Conservation (phyloP, 106 monocot genomes). For the Platanthera zijinensis region DNA sequence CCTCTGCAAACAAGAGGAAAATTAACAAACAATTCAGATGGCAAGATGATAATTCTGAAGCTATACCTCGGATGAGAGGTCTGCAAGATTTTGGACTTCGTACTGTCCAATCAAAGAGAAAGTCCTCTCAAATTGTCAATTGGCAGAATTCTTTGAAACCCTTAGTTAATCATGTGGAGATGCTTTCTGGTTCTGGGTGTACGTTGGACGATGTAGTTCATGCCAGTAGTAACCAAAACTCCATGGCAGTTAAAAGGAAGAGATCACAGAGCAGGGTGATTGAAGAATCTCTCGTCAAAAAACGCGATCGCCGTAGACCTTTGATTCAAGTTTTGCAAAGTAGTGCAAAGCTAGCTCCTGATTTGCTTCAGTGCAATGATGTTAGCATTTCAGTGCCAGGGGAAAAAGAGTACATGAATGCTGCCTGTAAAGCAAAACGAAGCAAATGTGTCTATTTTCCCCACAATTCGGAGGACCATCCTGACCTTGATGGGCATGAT, state of each 20-base stretch:
- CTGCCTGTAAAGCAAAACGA: slow-evolving; percentile 22
- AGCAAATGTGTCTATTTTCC: slow-evolving; percentile 25
- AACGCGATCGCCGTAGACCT: slow-evolving; percentile 57
- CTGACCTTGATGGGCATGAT: slow-evolving; percentile 31
- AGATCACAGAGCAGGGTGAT: slow-evolving; percentile 27
- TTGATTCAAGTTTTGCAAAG: slow-evolving; percentile 70
- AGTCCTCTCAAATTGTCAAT: slow-evolving; percentile 19
- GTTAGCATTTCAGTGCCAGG: slow-evolving; percentile 6
- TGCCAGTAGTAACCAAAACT: slow-evolving; percentile 25
- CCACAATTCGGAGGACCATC: slow-evolving; percentile 32
- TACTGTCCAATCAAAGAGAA: slow-evolving; percentile 49
- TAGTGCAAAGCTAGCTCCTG: slow-evolving; percentile 45
- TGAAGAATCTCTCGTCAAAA: slow-evolving; percentile 59
- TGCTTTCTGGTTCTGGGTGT: slow-evolving; percentile 15
- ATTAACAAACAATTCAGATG: slow-evolving; percentile 13
- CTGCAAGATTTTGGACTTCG: slow-evolving; percentile 65
- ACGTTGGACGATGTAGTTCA: slow-evolving; percentile 12
- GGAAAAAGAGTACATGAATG: slow-evolving; percentile 17
- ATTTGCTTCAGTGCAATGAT: slow-evolving; percentile 20
- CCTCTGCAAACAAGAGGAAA: slow-evolving; percentile 14
- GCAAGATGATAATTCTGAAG: slow-evolving; percentile 38
- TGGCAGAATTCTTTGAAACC: slow-evolving; percentile 20
- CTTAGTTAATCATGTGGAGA: slow-evolving; percentile 20
- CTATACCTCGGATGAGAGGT: slow-evolving; percentile 48
- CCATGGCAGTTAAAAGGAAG: slow-evolving; percentile 33